phyloP scores from a whole-genome alignment of 352 stramenopile genomes.

The Phytophthora citrophthora region DNA sequence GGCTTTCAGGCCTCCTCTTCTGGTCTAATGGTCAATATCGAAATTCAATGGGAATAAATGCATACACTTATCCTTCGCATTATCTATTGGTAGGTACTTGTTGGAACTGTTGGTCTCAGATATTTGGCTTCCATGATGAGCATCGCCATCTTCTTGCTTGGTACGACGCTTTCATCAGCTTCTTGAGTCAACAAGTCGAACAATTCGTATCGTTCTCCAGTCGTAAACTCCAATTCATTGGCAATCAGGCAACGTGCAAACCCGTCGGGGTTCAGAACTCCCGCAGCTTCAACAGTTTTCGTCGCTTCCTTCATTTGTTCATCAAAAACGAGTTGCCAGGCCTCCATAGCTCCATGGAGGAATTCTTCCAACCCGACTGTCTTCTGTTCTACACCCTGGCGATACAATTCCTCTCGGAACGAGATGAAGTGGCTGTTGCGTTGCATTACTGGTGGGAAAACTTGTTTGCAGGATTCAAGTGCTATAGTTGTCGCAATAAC shows the following conservation, averaged over 20 bases:
- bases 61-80: conserved; percentile 25
- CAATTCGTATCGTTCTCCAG: conserved; percentile 58
- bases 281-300: conserved; percentile 22
- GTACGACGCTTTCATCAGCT: conserved; percentile 34
- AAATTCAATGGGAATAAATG: conserved; percentile 31
- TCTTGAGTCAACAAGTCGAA: conserved; percentile 60
- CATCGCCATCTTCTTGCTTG: conserved; percentile 38
- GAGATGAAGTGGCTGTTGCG: conserved; percentile 30
- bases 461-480: conserved; percentile 47
- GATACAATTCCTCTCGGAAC: conserved; percentile 51
- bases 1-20: conserved; percentile 6
- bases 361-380: conserved; percentile 53
- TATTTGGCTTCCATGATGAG: conserved; percentile 46
- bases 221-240: conserved; percentile 58
- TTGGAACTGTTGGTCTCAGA: conserved; percentile 2
- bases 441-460: conserved; percentile 57
- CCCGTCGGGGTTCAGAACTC: conserved; percentile 45
- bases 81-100: not conserved
- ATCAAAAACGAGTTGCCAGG: conserved; percentile 55
- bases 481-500: conserved; percentile 36
- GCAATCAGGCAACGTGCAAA: conserved; percentile 42
- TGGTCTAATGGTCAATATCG: conserved; percentile 11
- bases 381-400: conserved; percentile 46
- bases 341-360: conserved; percentile 42
- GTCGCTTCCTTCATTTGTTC: conserved; percentile 30